Percentiles rank a stretch among this genome's conserved stretches.
Conservation (phyloP, 2,329 filamentous ascomycete genomes). For the Verticillium alfalfae region DNA sequence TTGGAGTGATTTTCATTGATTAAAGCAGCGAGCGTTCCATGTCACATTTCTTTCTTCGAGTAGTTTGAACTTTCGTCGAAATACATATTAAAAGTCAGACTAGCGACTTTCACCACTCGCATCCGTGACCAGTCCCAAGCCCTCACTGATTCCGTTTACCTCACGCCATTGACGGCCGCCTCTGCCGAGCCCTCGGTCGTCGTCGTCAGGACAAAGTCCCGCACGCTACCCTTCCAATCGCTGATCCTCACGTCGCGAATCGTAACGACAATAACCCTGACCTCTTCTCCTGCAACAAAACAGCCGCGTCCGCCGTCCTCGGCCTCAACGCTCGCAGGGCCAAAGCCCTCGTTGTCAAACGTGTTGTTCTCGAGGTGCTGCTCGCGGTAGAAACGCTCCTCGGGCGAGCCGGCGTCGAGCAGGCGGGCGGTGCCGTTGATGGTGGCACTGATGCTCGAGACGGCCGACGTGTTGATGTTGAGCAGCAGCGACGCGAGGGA, state of each 20-base stretch:
- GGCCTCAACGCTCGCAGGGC: constrained; percentile 30
- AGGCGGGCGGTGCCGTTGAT: constrained; percentile 85
- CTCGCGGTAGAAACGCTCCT: constrained; percentile 79
- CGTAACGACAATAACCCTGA: constrained; percentile 79
- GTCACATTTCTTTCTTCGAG: neutral
- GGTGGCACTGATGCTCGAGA: constrained; percentile 85
- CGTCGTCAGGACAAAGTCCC: constrained; percentile 61
- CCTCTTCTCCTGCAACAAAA: constrained; percentile 76
- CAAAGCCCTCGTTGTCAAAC: constrained; percentile 49
- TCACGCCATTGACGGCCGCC: constrained; percentile 32
- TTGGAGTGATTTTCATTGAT: neutral
- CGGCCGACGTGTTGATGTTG: constrained; percentile 83
- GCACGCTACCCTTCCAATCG: constrained; percentile 91
- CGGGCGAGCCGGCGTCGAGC: constrained; percentile 65
- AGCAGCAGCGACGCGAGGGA: constrained; percentile 78
- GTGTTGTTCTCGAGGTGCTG: constrained; percentile 90
- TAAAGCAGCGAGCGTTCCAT: neutral
- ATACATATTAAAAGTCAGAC: neutral
- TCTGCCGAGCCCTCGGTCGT: constrained; percentile 23
- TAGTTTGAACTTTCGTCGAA: neutral
- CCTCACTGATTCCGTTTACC: constrained; percentile 9
- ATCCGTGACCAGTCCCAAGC: neutral
- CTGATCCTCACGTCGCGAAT: constrained; percentile 83
- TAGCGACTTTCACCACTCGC: too few species aligned
- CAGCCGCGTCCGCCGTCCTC: constrained; percentile 53